A percentile compares a stretch with the other conserved stretches of the same genome.
phyloP scores from a whole-genome alignment of 2,329 filamentous ascomycete species.

The Arachnomyces sp. region DNA sequence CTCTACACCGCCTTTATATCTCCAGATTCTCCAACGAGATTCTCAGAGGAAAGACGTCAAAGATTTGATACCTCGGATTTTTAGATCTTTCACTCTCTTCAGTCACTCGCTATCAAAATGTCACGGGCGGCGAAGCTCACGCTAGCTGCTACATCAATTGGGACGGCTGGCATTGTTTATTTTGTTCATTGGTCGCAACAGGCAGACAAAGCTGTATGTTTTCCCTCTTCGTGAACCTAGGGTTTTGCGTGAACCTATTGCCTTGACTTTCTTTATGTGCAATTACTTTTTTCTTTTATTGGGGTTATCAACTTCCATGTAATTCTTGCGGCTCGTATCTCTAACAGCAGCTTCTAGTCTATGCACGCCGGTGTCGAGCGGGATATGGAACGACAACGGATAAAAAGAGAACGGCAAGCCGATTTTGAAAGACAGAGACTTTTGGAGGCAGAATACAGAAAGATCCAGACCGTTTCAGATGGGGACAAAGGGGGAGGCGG shows the following conservation, averaged over 20 bases:
- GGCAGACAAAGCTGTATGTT: conserved; percentile 68
- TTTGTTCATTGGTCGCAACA: conserved; percentile 88
- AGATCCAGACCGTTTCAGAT: conserved; percentile 70
- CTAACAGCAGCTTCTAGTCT: conserved; percentile 46
- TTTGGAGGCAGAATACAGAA: conserved; percentile 83
- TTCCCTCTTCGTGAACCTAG: neutral
- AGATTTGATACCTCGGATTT: too few relatives aligned
- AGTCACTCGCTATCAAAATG: conserved; percentile 47
- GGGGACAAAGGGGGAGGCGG: conserved; percentile 23
- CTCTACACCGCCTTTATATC: too few relatives aligned
- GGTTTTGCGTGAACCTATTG: neutral
- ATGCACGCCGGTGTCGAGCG: conserved; percentile 95
- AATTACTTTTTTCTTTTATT: conserved; percentile 8
- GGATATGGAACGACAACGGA: conserved; percentile 85
- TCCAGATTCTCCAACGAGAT: too few relatives aligned
- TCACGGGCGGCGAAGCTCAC: conserved; percentile 86
- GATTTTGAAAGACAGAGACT: conserved; percentile 89
- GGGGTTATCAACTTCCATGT: too few relatives aligned
- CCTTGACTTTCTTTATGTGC: neutral
- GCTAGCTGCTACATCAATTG: conserved; percentile 66
- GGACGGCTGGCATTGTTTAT: conserved; percentile 67
- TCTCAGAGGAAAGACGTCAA: too few relatives aligned
- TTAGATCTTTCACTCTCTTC: too few relatives aligned
- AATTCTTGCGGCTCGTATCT: too few relatives aligned
- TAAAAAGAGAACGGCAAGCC: conserved; percentile 83